Base-by-base conservation (phyloP, 164 flowering plant genomes). In the Sedum album region DNA sequence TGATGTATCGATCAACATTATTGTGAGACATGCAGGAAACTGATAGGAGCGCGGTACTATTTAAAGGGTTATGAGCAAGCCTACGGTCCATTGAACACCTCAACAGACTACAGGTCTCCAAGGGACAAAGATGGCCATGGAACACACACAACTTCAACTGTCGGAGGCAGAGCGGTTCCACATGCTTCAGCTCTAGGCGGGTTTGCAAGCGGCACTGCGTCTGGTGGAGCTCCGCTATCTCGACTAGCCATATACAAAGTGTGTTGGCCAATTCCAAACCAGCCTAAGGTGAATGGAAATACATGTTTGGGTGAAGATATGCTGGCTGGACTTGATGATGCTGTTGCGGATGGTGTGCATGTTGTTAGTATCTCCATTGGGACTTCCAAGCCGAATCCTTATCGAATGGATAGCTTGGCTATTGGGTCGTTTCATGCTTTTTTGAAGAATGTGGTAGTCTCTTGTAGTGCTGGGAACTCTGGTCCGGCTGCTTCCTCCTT, bases 121-220 rank as follows among this genome's bases (percentile, higher is more conserved):
- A 85, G 98, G 0, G 98, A 93, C 81, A 70, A 65, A 38, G 97
- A 91, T 39, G 97, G 98, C 44, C 98, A 93, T 48, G 98, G 98
- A 23, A 82, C 87, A 5, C 98, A 93, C 80, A 91, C 97, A 0
- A 74, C 96, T 21, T 93, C 98, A 5, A 93, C 86, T 0, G 90
- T 71, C 0, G 91, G 74, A 1, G 96, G 98, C 15, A 84, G 88
- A 2, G 46, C 60, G 0, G 96, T 93, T 15, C 48, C 26, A 1
- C 57, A 77, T 5, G 87, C 69, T 38, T 75, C 91, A 0, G 80
- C 90, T 51, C 75, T 84, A 0, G 97, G 97, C 15, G 90, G 92
- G 8, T 84, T 85, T 42, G 96, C 86, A 23, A 14, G 26, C 0
- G 97, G 97, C 70, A 80, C 85, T 0, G 96, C 93, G 66, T 76